Conservation (phyloP, 805 yeast genomes). For the Hanseniaspora valbyensis region DNA sequence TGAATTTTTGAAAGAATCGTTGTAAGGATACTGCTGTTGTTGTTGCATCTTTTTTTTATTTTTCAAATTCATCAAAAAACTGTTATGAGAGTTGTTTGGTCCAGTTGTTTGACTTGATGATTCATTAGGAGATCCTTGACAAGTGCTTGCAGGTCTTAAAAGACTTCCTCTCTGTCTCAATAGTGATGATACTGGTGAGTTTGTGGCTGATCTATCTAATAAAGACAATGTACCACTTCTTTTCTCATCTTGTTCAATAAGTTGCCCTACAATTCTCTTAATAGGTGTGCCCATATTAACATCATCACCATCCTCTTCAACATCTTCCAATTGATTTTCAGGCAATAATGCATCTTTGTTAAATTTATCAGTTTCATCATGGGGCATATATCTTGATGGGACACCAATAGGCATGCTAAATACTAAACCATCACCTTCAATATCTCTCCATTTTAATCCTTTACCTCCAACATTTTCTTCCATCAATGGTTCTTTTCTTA, state of each 20-base stretch:
- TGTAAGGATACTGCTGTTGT: not conserved
- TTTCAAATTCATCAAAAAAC: conserved; percentile 8
- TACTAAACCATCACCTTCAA: conserved; percentile 29
- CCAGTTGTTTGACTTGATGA: not conserved
- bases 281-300: not conserved
- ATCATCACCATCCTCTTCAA: not conserved
- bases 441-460: conserved; percentile 29
- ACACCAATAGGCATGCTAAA: conserved; percentile 18
- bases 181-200: not conserved
- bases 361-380: not conserved
- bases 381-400: not conserved
- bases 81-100: conserved; percentile 4
- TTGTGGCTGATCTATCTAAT: not conserved
- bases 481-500: conserved; percentile 26
- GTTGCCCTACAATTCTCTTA: not conserved
- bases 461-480: conserved; percentile 25
- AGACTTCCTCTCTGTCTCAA: not conserved
- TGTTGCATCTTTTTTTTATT: not conserved
- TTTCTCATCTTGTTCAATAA: not conserved
- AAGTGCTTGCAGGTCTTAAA: not conserved
- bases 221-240: not conserved
- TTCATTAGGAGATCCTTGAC: not conserved
- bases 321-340: not conserved
- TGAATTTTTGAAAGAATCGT: not conserved
- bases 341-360: too few species aligned